Conservation (phyloP, 2,329 filamentous ascomycete genomes). For the Ascochyta fabae region DNA sequence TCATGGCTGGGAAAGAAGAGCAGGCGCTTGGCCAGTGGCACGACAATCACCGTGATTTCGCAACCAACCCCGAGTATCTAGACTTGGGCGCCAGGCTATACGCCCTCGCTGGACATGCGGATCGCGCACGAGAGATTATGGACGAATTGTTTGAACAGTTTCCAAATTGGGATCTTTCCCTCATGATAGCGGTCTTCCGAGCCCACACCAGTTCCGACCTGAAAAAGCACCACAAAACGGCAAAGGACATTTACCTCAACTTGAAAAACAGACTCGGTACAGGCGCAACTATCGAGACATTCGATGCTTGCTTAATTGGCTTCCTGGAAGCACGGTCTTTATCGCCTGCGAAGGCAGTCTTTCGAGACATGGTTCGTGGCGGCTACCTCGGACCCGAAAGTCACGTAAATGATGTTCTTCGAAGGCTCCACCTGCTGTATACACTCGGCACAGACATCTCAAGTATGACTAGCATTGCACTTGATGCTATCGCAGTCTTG, state of each 20-base stretch:
- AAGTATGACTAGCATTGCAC: slow-evolving; percentile 37
- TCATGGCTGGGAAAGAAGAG: slow-evolving; percentile 32
- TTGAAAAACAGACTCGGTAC: slow-evolving; percentile 66
- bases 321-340: slow-evolving; percentile 72
- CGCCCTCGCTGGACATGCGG: slow-evolving; percentile 63
- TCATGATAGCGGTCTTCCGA: slow-evolving; percentile 72
- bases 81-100: slow-evolving; percentile 72
- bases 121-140: slow-evolving; percentile 64
- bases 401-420: slow-evolving; percentile 34
- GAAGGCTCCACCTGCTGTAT: slow-evolving; percentile 37
- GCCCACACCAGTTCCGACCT: slow-evolving; percentile 64
- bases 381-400: slow-evolving; percentile 52
- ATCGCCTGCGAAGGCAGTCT: slow-evolving; percentile 74
- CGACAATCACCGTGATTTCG: slow-evolving; percentile 16
- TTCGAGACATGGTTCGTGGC: slow-evolving; percentile 85
- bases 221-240: slow-evolving; percentile 55
- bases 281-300: slow-evolving; percentile 73
- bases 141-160: slow-evolving; percentile 59
- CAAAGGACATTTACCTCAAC: slow-evolving; percentile 55
- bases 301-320: slow-evolving; percentile 73
- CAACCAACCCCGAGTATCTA: slow-evolving; percentile 54
- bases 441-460: slow-evolving; percentile 38
- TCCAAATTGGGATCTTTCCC: slow-evolving; percentile 59
- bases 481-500: slow-evolving; percentile 57
- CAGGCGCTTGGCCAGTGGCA: slow-evolving; percentile 45